Evolutionary conservation across 176 grass and related monocot genomes (phyloP).

Genomic region (Secale cereale): DNA sequence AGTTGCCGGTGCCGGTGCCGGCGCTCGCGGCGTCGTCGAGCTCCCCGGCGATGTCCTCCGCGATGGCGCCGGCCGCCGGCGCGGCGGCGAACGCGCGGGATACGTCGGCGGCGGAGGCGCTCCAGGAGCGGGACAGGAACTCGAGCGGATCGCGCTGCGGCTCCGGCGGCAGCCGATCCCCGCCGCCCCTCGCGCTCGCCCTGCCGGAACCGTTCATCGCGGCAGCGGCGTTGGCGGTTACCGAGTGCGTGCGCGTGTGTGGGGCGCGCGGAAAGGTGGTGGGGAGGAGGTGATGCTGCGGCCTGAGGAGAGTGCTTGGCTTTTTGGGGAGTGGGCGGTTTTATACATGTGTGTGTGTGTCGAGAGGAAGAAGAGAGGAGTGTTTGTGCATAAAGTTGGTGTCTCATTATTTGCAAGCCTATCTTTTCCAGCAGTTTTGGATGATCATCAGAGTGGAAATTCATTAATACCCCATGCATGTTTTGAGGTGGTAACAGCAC

Average conservation of each 20-base stretch:
- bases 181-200: neutral
- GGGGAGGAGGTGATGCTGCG: neutral
- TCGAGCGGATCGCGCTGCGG: constrained; percentile 67
- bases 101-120: constrained; percentile 63
- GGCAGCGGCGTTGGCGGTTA: neutral
- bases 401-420: neutral
- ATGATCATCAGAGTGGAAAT: neutral
- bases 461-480: neutral
- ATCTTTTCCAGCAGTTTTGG: neutral
- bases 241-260: neutral
- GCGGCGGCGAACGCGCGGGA: constrained; percentile 44
- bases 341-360: constrained; percentile 21
- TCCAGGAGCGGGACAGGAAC: constrained; percentile 91
- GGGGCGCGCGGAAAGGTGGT: constrained; percentile 21
- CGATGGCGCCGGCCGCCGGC: neutral
- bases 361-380: neutral
- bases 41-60: constrained; percentile 61
- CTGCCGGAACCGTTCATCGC: constrained; percentile 26
- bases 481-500: too few species aligned
- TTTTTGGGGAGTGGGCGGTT: constrained; percentile 31
- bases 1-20: constrained; percentile 45
- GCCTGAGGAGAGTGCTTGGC: neutral
- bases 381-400: neutral
- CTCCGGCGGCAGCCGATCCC: constrained; percentile 37
- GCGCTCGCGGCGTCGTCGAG: constrained; percentile 32